Evolutionary conservation across 1,284 basidiomycete genomes (phyloP), one percentile per base, ranked within the genome.

Genomic region (Flammula alnicola): DNA sequence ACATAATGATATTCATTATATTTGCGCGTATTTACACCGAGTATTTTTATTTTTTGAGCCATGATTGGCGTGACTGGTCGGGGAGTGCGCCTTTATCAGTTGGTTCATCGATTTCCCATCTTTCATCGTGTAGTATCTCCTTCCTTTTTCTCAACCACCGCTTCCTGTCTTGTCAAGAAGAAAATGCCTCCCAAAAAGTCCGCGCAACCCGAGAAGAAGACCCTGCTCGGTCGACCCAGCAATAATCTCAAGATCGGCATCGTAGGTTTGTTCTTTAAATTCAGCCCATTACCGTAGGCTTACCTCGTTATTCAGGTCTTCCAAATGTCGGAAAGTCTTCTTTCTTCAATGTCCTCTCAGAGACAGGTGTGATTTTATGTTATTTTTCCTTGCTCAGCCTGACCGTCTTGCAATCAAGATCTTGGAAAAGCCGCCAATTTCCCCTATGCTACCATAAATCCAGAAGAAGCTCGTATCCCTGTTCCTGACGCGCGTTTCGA

Each of bases 341-440:
- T 14, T 93, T 93, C 73, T 95, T 95, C 86, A 99, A 99, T 73
- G 88, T 83, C 37, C 83, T 99, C 48, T 95, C 97, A 47, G 88
- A 98, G 68, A 93, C 91, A 56, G 91, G 91, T 72, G 23, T 31
- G 68, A 56, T 20, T 39, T 46, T 51, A 20, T 14, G 25, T 25
- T 51, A 32, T 14, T 37, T 32, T 50, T 10, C 16, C 32, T 38
- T 9, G 37, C 43, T 31, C 16, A 31, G 22, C 19, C 22, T 35
- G 10, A 51, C 45, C 31, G 44, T 47, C 26, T 40, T 50, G 26
- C 29, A n/a, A 29, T 32, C 22, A 56, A 94, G 91, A 98, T 73
- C 82, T 98, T n/a, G 96, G 93, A 60, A 96, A 97, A 72, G 88
- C 93, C 37, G 95, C 95, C 71, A 99, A 99, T 80, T 99, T 97